Base-by-base conservation (phyloP, 768 basidiomycete species). In the Cantharellus anzutake region DNA sequence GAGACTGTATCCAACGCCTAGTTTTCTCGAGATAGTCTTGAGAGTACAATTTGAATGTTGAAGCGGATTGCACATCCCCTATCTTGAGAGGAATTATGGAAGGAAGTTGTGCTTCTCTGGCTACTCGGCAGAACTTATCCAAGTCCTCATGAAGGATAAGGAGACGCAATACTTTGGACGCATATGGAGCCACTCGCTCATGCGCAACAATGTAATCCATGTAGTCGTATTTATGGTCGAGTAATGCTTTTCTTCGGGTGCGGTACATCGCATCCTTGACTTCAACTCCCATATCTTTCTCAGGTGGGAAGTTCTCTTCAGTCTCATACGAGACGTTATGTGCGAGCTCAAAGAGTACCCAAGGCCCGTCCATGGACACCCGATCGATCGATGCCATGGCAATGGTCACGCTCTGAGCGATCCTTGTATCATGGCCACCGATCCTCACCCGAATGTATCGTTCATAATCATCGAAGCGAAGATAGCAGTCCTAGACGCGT, bases 141-240 rank as follows among this genome's bases (percentile, higher is more conserved):
- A 66, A 64, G n/a, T 74, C 68, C 20, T 80, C 72, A 63, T 73
- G 76, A 5, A 81, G 65, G 41, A 89, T 64, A 37, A 83, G 81
- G 3, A 90, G 68, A 48, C 87, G 82, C 55, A 62, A 42, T 2
- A 38, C 56, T 39, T 39, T 39, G 20, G 60, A 58, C 4, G 84
- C 82, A 64, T 82, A 90, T 11, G 82, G 80, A 0, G 84, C 79
- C 41, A 88, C 74, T 2, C 68, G 65, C 39, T 66, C 71, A 60
- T 89, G 87, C 0, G 76, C 74, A n/a, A 37, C 35, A 55, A 55
- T 11, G 38, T 11, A 37, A 7, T 55, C 52, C 7, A 11, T 7
- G 7, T 14, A 55, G 11, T 48, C 44, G 29, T 29, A 29, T 11
- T 29, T 48, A 7, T 37, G 11, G 38, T 55, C 35, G 11, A 55